phyloP scores from a whole-genome alignment of 2,329 filamentous ascomycete species.

The Immersiporthe knoxdaviesiana region DNA sequence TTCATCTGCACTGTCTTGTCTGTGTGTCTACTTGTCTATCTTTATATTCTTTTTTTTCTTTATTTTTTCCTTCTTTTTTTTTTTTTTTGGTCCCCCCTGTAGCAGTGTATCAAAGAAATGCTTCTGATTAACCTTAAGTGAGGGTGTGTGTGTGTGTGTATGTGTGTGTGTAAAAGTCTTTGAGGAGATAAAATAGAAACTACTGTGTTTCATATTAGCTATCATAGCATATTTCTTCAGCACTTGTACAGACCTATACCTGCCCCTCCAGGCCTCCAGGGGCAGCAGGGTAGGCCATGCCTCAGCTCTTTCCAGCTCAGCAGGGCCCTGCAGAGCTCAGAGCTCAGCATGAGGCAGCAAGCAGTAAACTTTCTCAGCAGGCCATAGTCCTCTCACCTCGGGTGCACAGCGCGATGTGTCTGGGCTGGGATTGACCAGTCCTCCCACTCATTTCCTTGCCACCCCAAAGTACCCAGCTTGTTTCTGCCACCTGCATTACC shows the following conservation, averaged over 20 bases:
- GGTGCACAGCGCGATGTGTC: not conserved
- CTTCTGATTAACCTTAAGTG: not conserved
- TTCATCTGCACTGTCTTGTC: not conserved
- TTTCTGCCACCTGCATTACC: conserved; percentile 4
- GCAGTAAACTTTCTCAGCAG: not conserved
- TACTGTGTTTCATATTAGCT: too few relatives aligned
- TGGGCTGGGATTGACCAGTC: not conserved
- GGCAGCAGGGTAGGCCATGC: not conserved
- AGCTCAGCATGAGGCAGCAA: conserved; percentile 3
- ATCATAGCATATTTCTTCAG: too few relatives aligned
- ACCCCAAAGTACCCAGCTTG: not conserved
- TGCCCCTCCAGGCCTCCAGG: not conserved
- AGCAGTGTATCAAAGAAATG: not conserved
- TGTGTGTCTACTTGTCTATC: not conserved
- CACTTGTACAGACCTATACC: too few relatives aligned
- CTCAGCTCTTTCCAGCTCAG: conserved; percentile 1
- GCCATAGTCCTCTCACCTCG: not conserved
- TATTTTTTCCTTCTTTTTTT: not conserved
- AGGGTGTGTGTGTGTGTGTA: too few relatives aligned
- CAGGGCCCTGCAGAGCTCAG: not conserved
- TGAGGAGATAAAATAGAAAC: too few relatives aligned
- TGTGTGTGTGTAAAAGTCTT: too few relatives aligned
- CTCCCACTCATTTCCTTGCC: conserved; percentile 1
- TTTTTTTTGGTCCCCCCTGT: too few relatives aligned
- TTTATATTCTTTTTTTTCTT: not conserved